phyloP scores from a whole-genome alignment of 78 protist genomes.

The Dictyostelium purpureum region DNA sequence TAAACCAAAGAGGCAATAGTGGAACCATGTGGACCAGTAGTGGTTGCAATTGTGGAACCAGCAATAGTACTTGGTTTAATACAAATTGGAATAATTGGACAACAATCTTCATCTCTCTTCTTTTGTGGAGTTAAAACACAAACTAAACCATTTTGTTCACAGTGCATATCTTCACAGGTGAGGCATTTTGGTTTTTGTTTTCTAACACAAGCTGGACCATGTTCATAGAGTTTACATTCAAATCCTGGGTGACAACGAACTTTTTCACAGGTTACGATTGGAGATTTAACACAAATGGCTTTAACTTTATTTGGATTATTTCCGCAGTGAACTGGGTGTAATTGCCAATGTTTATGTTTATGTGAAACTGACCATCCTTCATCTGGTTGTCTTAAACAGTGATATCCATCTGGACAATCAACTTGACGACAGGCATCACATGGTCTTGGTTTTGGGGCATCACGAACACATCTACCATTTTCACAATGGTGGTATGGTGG shows the following conservation, averaged over 20 bases:
- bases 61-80: background rate
- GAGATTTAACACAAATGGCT: conserved; percentile 10
- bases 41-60: conserved; percentile 16
- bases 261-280: background rate
- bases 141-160: conserved; percentile 21
- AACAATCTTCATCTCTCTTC: conserved; percentile 6
- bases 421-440: background rate
- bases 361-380: background rate
- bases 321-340: background rate
- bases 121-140: conserved; percentile 8
- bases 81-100: conserved; percentile 44
- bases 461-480: background rate
- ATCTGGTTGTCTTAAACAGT: background rate
- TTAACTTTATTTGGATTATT: background rate
- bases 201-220: background rate
- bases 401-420: background rate
- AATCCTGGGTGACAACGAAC: conserved; percentile 7
- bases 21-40: background rate
- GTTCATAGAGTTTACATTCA: background rate
- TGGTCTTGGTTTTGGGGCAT: background rate
- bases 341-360: background rate
- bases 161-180: conserved; percentile 25
- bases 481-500: background rate
- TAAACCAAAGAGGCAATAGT: background rate
- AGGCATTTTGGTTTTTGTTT: background rate